These are phyloP conservation scores for Nemania diffusa DNA, from an alignment of 2,329 filamentous ascomycete species.

Conservation along the genomic window DNA sequence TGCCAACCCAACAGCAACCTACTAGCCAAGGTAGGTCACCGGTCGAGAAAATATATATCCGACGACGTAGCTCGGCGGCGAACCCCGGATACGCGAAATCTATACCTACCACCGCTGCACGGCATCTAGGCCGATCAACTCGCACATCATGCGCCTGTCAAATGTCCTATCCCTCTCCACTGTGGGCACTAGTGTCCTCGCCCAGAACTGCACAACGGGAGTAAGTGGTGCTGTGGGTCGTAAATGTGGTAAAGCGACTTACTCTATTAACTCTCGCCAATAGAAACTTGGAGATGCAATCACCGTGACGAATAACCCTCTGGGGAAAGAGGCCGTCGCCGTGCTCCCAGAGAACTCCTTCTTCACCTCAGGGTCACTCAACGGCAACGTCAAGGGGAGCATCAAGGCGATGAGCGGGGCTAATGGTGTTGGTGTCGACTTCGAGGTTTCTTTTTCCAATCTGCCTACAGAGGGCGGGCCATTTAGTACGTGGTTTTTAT, in stretches of 20 bases:
- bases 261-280: slow-evolving; percentile 33
- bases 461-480: slow-evolving; percentile 67
- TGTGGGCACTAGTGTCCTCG: slow-evolving; percentile 42
- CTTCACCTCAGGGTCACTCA: slow-evolving; percentile 58
- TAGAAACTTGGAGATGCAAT: slow-evolving; percentile 61
- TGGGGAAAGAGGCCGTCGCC: slow-evolving; percentile 64
- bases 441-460: slow-evolving; percentile 66
- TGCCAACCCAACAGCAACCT: neutral
- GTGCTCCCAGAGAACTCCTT: slow-evolving; percentile 64
- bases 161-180: slow-evolving; percentile 42
- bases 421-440: slow-evolving; percentile 65
- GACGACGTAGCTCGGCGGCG: slow-evolving; percentile 1
- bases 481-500: slow-evolving; percentile 61
- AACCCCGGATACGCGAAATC: neutral
- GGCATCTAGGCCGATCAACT: neutral
- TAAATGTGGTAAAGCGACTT: neutral
- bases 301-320: slow-evolving; percentile 65
- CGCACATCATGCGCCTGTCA: slow-evolving; percentile 44
- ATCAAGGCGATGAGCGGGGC: slow-evolving; percentile 59
- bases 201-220: slow-evolving; percentile 43
- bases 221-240: slow-evolving; percentile 37
- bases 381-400: slow-evolving; percentile 65
- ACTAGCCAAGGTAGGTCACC: neutral
- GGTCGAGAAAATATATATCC: neutral
- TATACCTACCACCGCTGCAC: neutral